These are phyloP conservation scores for Fragosphaeria purpurea DNA, from an alignment of 2,329 filamentous ascomycete genomes.

Conservation along the genomic window DNA sequence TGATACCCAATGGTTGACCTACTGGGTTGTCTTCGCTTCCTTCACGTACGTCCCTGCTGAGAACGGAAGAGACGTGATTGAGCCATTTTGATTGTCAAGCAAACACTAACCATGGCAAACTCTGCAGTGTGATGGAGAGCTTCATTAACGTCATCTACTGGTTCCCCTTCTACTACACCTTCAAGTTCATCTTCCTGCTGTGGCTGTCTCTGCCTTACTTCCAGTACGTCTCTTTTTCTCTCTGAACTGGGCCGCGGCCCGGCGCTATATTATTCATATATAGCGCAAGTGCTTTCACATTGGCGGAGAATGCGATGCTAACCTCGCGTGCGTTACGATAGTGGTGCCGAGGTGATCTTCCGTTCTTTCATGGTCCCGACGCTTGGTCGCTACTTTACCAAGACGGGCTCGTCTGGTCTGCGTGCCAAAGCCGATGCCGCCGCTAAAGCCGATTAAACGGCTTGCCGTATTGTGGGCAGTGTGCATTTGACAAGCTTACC, in stretches of 20 bases:
- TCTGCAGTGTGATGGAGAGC: constrained; percentile 61
- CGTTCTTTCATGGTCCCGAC: constrained; percentile 88
- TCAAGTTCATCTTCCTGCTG: constrained; percentile 96
- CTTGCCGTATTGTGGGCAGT: too few species aligned
- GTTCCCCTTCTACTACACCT: constrained; percentile 99
- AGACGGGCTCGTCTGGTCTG: constrained; percentile 65
- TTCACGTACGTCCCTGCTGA: constrained; percentile 43
- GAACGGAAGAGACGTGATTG: too few species aligned
- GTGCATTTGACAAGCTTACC: too few species aligned
- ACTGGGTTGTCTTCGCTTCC: constrained; percentile 80
- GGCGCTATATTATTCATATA: background rate
- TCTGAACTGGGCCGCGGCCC: background rate
- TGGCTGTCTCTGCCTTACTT: constrained; percentile 97
- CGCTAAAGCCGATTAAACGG: constrained; percentile 55
- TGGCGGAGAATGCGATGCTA: constrained; percentile 6
- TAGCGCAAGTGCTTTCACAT: background rate
- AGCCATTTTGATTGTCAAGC: too few species aligned
- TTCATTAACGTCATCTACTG: constrained; percentile 79
- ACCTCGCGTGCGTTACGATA: constrained; percentile 27
- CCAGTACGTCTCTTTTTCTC: constrained; percentile 50
- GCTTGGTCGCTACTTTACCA: constrained; percentile 81
- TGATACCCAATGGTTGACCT: constrained; percentile 74
- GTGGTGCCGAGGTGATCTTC: constrained; percentile 94
- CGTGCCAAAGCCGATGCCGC: constrained; percentile 76
- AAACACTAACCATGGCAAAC: too few species aligned